Evolutionary conservation across 2,329 filamentous ascomycete genomes (phyloP).

Genomic region (Lasiodiplodia sp.): DNA sequence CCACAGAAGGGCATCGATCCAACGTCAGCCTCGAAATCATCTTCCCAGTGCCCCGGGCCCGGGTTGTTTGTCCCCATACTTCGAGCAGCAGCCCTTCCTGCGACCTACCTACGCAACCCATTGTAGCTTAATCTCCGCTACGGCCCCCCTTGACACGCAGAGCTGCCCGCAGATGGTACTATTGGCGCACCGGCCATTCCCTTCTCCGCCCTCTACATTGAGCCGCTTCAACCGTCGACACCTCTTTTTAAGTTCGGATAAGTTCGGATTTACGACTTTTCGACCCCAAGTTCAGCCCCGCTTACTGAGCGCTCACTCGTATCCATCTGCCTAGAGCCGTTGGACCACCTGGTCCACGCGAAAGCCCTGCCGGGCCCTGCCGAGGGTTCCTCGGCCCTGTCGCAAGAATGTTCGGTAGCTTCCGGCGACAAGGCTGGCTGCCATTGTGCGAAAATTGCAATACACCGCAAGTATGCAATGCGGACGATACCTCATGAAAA

Average conservation of each 20-base stretch:
- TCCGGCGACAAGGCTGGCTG: background rate
- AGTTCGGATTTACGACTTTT: background rate
- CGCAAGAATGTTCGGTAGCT: background rate
- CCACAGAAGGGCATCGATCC: background rate
- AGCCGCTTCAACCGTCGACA: background rate
- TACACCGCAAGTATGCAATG: background rate
- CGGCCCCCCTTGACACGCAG: no score
- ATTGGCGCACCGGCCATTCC: no score
- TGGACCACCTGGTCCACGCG: background rate
- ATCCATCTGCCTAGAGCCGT: background rate
- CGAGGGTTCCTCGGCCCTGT: background rate
- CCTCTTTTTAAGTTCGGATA: background rate
- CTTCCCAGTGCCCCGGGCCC: background rate
- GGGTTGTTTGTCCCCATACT: no score
- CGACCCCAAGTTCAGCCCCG: background rate
- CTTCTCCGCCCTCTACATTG: background rate
- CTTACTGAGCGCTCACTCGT: background rate
- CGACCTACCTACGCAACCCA: no score
- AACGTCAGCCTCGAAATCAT: background rate
- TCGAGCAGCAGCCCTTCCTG: no score
- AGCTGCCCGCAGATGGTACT: no score
- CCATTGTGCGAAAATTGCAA: background rate
- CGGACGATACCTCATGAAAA: background rate
- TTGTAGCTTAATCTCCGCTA: no score
- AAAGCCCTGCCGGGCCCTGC: background rate